phyloP scores from a whole-genome alignment of 2,329 filamentous ascomycete genomes.

The Neophaeococcomyces aloes region DNA sequence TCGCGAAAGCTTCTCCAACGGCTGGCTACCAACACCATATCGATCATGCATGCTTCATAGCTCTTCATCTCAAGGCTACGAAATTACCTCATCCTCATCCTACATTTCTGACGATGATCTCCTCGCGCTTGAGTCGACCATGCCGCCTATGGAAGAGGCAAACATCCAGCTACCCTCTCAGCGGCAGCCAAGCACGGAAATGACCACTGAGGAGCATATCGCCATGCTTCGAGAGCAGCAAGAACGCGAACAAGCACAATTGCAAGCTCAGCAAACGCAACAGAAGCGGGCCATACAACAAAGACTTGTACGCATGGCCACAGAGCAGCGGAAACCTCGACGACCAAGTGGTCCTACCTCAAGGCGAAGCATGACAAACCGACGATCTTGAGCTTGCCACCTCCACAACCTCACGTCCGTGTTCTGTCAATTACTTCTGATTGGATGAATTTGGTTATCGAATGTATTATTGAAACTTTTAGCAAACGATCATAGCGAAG shows the following conservation, averaged over 20 bases:
- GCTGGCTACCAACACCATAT: constrained; percentile 21
- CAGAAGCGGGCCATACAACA: constrained; percentile 2
- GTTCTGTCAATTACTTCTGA: neutral
- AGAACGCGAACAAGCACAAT: constrained; percentile 16
- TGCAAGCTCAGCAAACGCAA: constrained; percentile 8
- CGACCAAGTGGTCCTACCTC: constrained; percentile 6
- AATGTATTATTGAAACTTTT: too few species aligned
- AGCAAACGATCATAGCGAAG: too few species aligned
- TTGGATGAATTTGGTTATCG: too few species aligned
- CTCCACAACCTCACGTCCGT: neutral
- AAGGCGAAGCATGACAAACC: neutral
- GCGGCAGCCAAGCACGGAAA: constrained; percentile 13
- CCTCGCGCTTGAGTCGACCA: constrained; percentile 12
- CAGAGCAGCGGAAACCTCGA: constrained; percentile 13
- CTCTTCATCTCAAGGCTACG: constrained; percentile 11
- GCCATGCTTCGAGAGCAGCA: constrained; percentile 19
- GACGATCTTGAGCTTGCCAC: neutral
- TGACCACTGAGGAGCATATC: constrained; percentile 22
- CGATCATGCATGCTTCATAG: constrained; percentile 18
- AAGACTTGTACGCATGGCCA: constrained; percentile 19
- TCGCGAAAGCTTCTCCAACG: constrained; percentile 19
- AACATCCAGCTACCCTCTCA: constrained; percentile 4
- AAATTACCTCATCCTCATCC: constrained; percentile 10
- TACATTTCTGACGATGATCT: constrained; percentile 23
- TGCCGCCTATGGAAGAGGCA: constrained; percentile 15